Percentiles rank a stretch among this genome's conserved stretches.
Evolutionary conservation across 179 eudicot species (phyloP).

Genomic region (Corrigiola litoralis): DNA sequence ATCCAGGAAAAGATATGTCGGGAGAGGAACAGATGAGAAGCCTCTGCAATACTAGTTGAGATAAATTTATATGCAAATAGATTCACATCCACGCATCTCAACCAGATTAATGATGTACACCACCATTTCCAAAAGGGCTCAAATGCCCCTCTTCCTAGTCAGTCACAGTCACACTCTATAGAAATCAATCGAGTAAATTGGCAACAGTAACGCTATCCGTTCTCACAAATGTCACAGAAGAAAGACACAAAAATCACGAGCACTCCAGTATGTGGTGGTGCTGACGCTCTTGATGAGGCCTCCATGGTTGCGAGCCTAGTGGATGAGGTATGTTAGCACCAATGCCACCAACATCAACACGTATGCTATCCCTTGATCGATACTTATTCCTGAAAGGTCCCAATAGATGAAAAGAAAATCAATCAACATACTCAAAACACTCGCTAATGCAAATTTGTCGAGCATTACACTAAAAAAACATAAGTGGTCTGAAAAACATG

Average conservation of each 20-base stretch:
- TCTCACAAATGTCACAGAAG: conserved; percentile 8
- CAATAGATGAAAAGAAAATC: neutral
- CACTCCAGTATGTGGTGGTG: conserved; percentile 17
- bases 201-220: conserved; percentile 18
- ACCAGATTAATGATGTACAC: conserved; percentile 15
- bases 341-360: conserved; percentile 34
- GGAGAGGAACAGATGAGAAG: neutral
- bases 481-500: no score
- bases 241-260: conserved; percentile 18
- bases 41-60: conserved; percentile 5
- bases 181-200: conserved; percentile 22
- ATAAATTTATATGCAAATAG: conserved; percentile 19
- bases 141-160: conserved; percentile 21
- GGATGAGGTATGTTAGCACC: conserved; percentile 45
- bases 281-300: conserved; percentile 8
- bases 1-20: no score
- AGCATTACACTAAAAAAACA: no score
- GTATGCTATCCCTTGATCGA: conserved; percentile 42
- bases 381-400: conserved; percentile 28
- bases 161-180: conserved; percentile 20
- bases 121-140: conserved; percentile 17
- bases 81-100: conserved; percentile 20
- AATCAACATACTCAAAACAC: no score
- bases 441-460: no score
- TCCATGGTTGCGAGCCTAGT: conserved; percentile 20